These are phyloP conservation scores for Beauveria pseudobassiana DNA, from an alignment of 2,329 filamentous ascomycete species.

Conservation along the genomic window DNA sequence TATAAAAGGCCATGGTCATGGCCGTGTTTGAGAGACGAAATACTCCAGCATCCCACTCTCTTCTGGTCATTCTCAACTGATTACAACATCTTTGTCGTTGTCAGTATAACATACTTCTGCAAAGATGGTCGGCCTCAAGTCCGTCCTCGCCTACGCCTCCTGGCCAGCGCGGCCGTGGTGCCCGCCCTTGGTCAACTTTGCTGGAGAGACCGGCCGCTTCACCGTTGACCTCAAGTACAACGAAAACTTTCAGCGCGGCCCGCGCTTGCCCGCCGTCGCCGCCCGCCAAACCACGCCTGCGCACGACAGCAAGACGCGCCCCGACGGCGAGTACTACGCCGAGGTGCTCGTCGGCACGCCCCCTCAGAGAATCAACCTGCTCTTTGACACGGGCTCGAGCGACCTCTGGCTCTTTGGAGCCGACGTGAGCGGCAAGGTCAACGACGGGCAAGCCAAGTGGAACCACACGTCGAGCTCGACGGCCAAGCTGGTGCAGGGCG, in stretches of 20 bases:
- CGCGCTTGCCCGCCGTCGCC: not conserved
- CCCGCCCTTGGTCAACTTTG: not conserved
- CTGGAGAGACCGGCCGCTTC: not conserved
- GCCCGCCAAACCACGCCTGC: not conserved
- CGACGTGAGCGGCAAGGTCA: conserved; percentile 17
- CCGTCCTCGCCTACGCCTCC: not conserved
- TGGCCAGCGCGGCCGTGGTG: not conserved
- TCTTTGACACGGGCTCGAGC: conserved; percentile 36
- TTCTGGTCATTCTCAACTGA: not conserved
- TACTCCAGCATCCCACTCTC: not conserved
- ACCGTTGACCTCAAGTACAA: conserved; percentile 8
- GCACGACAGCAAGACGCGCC: not conserved
- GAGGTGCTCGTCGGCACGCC: conserved; percentile 22
- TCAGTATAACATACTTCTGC: not conserved
- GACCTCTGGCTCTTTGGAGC: conserved; percentile 32
- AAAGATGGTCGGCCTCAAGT: not conserved
- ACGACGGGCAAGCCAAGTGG: conserved; percentile 30
- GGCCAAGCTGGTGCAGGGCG: conserved; percentile 27
- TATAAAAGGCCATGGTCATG: not conserved
- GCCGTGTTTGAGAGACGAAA: not conserved
- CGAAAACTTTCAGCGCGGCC: conserved; percentile 1
- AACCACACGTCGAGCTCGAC: conserved; percentile 31
- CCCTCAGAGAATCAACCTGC: conserved; percentile 28
- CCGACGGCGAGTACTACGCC: conserved; percentile 10
- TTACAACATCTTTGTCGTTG: not conserved